Base-by-base conservation (phyloP, 768 basidiomycete species). In the Wakefieldia striispora region DNA sequence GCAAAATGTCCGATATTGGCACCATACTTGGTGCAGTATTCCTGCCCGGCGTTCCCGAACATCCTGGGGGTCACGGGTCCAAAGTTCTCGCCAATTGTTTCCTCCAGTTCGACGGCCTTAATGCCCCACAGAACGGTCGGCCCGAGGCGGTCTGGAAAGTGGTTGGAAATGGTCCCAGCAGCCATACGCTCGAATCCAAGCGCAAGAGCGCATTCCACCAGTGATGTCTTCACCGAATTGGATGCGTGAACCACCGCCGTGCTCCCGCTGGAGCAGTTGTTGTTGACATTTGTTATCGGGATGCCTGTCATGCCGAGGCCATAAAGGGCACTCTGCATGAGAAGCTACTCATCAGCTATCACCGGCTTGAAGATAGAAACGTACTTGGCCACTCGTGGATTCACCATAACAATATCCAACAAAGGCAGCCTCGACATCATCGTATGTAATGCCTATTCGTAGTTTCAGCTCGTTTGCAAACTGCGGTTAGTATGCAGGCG, bases 131-230 rank as follows among this genome's bases (percentile, higher is more conserved):
- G 57, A 1, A 47, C 6, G 0, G 72, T 75, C 0, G 86, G 84
- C 2, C 75, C 66, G 1, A 62, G 51, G 16, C 75, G 66, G 45
- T 76, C 77, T 0, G 79, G 75, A 56, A 79, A 89, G 60, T 81
- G 77, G n/a, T 79, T 81, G 2, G 77, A 78, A 4, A 90, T 72
- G 52, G 80, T 82, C n/a, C 87, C 86, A 4, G 82, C 79, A 20
- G 77, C 72, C 86, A 91, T 88, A 20, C 86, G 83, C 65, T 92
- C 90, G 54, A 92, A 92, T 10, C 90, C 89, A 3, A 92, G 80
- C 2, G 90, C 89, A 17, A 91, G 72, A 0, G 84, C 78, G 59
- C 89, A 91, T 43, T 88, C 83, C 2, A 72, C 79, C 47, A 83
- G 74, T 11, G 83, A 84, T 27, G 75, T 75, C 61, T 84, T 88